A percentile compares a stretch with the other conserved stretches of the same genome.
Evolutionary conservation across 2,329 filamentous ascomycete genomes (phyloP).

Genomic region (Penicillium sp.): DNA sequence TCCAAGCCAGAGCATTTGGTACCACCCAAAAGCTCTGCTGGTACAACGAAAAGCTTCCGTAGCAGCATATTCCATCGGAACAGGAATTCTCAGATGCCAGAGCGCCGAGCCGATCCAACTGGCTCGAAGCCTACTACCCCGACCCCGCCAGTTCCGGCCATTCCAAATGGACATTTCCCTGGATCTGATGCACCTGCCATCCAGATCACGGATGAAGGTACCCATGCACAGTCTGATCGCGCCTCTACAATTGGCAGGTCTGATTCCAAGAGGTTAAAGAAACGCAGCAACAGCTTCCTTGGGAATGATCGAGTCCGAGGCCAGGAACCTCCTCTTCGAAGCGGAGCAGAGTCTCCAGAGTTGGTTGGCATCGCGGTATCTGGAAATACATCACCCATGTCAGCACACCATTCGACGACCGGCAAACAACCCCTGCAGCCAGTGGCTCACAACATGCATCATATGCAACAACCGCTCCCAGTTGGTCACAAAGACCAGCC

Average conservation of each 20-base stretch:
- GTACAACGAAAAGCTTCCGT: slow-evolving; percentile 66
- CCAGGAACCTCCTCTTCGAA: slow-evolving; percentile 23
- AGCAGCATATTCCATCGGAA: slow-evolving; percentile 76
- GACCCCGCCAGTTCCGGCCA: slow-evolving; percentile 21
- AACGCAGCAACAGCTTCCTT: slow-evolving; percentile 32
- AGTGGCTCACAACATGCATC: slow-evolving; percentile 39
- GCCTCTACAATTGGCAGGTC: slow-evolving; percentile 28
- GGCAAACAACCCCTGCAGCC: slow-evolving; percentile 34
- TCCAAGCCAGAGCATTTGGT: slow-evolving; percentile 45
- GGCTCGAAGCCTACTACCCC: slow-evolving; percentile 20
- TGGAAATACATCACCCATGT: slow-evolving; percentile 16
- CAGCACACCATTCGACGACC: slow-evolving; percentile 21
- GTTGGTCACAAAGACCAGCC: slow-evolving; percentile 44
- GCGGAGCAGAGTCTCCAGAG: slow-evolving; percentile 24
- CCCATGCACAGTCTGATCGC: slow-evolving; percentile 23
- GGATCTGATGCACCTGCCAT: slow-evolving; percentile 62
- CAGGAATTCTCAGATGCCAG: slow-evolving; percentile 46
- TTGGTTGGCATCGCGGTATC: slow-evolving; percentile 33
- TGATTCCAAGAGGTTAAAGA: slow-evolving; percentile 35
- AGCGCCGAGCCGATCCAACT: slow-evolving; percentile 44
- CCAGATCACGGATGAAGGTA: slow-evolving; percentile 68
- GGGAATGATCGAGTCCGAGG: slow-evolving; percentile 23
- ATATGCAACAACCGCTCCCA: slow-evolving; percentile 34
- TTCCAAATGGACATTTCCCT: slow-evolving; percentile 20
- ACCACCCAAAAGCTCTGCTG: slow-evolving; percentile 67